These are phyloP conservation scores for Hypoxylon rickii DNA, from an alignment of 495 filamentous ascomycete species.

Conservation along the genomic window DNA sequence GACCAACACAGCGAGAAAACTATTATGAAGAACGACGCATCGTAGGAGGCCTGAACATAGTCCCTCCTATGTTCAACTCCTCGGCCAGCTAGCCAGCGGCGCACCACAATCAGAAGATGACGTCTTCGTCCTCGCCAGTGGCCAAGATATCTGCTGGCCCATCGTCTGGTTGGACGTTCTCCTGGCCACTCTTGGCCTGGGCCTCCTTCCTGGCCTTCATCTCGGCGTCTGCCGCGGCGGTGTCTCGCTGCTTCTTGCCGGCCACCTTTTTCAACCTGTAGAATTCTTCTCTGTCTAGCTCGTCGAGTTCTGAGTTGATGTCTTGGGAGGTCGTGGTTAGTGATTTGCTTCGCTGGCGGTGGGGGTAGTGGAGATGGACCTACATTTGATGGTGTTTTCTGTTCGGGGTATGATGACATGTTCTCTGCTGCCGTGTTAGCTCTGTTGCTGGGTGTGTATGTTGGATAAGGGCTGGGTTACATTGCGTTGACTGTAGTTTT, in stretches of 20 bases:
- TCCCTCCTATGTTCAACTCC: neutral
- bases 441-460: neutral
- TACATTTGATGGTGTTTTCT: conserved; percentile 98
- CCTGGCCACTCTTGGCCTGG: conserved; percentile 36
- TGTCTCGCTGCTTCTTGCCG: conserved; percentile 90
- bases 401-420: conserved; percentile 98
- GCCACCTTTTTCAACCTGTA: conserved; percentile 98
- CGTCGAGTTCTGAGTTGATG: conserved; percentile 98
- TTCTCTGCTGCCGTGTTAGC: conserved; percentile 57
- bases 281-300: conserved; percentile 97
- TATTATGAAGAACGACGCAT: neutral
- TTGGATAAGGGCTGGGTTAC: conserved; percentile 54
- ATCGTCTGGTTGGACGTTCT: conserved; percentile 55
- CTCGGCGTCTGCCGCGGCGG: conserved; percentile 72
- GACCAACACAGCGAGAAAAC: conserved; percentile 5
- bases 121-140: conserved; percentile 87
- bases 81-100: neutral
- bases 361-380: conserved; percentile 30
- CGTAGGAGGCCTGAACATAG: neutral
- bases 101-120: conserved; percentile 75
- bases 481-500: conserved; percentile 80
- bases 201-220: conserved; percentile 63
- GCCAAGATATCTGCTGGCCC: conserved; percentile 71
- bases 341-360: neutral
- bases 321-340: conserved; percentile 59